phyloP scores from a whole-genome alignment of 495 filamentous ascomycete genomes.

The Bacidia gigantensis region DNA sequence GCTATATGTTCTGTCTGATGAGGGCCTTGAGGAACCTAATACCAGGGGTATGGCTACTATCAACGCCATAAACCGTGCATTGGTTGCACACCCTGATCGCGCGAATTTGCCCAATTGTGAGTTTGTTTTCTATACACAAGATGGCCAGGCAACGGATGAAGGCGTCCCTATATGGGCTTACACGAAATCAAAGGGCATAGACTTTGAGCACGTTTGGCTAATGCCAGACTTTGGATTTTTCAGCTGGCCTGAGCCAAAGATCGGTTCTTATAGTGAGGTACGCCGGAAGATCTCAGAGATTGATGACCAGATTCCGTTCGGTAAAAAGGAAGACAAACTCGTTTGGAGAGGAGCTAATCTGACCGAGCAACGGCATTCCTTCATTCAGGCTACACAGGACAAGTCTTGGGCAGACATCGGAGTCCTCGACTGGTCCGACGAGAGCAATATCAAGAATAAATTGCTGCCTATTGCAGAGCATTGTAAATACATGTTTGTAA shows the following conservation, averaged over 20 bases:
- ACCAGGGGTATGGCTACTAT: neutral
- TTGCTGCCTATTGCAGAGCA: constrained; percentile 36
- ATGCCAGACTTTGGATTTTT: constrained; percentile 7
- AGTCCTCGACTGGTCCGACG: neutral
- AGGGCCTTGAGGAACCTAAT: neutral
- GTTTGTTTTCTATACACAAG: neutral
- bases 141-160: neutral
- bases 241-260: constrained; percentile 5
- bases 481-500: constrained; percentile 45
- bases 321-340: neutral
- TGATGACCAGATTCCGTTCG: neutral
- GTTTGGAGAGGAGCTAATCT: neutral
- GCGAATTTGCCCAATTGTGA: neutral
- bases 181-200: neutral
- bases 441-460: neutral
- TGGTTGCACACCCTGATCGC: neutral
- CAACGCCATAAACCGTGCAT: neutral
- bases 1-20: neutral
- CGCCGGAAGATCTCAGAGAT: neutral
- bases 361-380: neutral
- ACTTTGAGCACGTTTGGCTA: neutral
- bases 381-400: neutral
- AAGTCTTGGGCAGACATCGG: neutral
- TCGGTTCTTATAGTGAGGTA: neutral
- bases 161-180: neutral